These are phyloP conservation scores for Bacidia gigantensis DNA, from an alignment of 495 filamentous ascomycete genomes.

Conservation along the genomic window DNA sequence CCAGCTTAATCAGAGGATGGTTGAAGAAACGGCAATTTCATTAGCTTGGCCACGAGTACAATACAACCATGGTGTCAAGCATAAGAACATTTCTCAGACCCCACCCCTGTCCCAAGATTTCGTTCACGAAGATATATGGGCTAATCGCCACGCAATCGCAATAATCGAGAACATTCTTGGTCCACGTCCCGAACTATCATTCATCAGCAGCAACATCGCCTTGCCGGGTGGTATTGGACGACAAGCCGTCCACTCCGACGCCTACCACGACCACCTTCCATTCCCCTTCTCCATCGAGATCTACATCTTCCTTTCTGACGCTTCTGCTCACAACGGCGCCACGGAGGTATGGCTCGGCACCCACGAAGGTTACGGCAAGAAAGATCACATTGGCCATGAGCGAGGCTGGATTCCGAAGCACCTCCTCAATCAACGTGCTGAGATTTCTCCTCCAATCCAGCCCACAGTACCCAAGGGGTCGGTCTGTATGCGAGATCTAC, in stretches of 20 bases:
- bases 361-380: slow-evolving; percentile 29
- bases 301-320: background rate
- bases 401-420: slow-evolving; percentile 8
- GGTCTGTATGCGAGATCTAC: slow-evolving; percentile 39
- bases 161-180: background rate
- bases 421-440: slow-evolving; percentile 27
- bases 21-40: background rate
- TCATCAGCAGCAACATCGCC: background rate
- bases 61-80: background rate
- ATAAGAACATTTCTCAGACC: background rate
- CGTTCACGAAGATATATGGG: background rate
- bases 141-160: background rate
- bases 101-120: background rate
- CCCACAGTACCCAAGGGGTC: slow-evolving; percentile 37
- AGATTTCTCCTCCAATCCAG: slow-evolving; percentile 33
- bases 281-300: background rate
- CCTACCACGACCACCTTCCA: background rate
- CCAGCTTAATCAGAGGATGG: background rate
- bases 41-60: background rate
- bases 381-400: slow-evolving; percentile 7
- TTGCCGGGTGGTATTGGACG: background rate
- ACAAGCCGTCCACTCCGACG: background rate
- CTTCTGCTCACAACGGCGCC: slow-evolving; percentile 35
- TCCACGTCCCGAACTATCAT: background rate
- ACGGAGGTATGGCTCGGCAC: slow-evolving; percentile 51